A percentile compares a stretch with the other conserved stretches of the same genome.
Evolutionary conservation across 148 eudicot genomes (phyloP).

Genomic region (Gaultheria prostrata): DNA sequence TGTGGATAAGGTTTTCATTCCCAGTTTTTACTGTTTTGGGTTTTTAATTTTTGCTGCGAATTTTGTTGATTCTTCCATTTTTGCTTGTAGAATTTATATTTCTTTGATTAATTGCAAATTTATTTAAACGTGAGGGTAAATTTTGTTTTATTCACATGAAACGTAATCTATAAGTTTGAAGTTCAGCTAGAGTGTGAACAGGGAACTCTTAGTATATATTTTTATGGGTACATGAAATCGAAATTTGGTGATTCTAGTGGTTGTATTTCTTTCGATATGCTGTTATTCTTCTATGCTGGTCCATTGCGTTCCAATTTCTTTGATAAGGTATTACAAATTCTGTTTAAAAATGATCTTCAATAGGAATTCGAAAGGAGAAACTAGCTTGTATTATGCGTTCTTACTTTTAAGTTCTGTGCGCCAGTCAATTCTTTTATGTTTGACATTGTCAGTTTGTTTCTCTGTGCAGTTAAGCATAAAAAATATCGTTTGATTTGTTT

Average conservation of each 20-base stretch:
- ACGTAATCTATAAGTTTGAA: not conserved
- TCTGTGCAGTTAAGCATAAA: not conserved
- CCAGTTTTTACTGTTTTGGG: not conserved
- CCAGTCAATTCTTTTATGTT: not conserved
- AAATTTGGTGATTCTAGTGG: not conserved
- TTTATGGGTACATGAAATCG: not conserved
- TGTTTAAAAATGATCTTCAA: not conserved
- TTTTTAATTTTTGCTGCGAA: not conserved
- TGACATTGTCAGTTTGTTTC: not conserved
- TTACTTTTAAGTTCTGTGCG: not conserved
- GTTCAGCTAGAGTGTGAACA: not conserved
- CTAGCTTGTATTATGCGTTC: not conserved
- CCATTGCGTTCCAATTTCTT: not conserved
- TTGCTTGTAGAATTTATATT: not conserved
- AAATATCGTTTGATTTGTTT: not conserved
- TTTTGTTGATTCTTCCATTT: not conserved
- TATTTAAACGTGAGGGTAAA: not conserved
- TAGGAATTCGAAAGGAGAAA: not conserved
- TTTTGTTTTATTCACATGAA: not conserved
- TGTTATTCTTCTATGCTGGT: not conserved
- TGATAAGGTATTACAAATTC: not conserved
- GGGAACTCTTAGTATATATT: not conserved
- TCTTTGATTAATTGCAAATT: constrained; percentile 8
- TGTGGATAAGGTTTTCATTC: not conserved
- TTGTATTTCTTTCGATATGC: not conserved